Conservation (phyloP, 768 basidiomycete genomes). For the Asterophora lycoperdoides region DNA sequence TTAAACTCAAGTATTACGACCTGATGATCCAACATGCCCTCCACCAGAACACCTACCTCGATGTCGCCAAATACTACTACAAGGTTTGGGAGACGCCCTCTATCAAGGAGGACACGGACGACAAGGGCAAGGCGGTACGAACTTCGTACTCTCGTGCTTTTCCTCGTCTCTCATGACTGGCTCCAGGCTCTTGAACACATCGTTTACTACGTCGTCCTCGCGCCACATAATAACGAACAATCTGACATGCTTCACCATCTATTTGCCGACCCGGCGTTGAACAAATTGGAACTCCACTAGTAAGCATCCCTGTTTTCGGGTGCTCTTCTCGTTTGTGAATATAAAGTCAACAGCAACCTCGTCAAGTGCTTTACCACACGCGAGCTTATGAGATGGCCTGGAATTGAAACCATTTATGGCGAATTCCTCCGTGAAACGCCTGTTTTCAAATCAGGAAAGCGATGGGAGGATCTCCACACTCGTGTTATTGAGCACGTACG, state of each 20-base stretch:
- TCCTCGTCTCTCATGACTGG: slow-evolving; percentile 9
- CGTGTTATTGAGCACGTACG: slow-evolving; percentile 95
- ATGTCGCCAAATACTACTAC: slow-evolving; percentile 92
- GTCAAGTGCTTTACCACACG: slow-evolving; percentile 91
- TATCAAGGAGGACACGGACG: slow-evolving; percentile 76
- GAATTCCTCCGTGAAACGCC: slow-evolving; percentile 73
- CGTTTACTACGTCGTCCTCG: slow-evolving; percentile 89
- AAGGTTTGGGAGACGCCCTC: slow-evolving; percentile 97
- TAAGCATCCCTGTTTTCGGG: slow-evolving; percentile 33
- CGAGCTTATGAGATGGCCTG: slow-evolving; percentile 96
- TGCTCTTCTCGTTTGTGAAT: slow-evolving; percentile 6
- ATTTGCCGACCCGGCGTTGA: slow-evolving; percentile 70
- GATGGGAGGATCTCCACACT: slow-evolving; percentile 94
- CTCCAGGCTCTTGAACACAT: slow-evolving; percentile 88
- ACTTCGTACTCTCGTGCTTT: slow-evolving; percentile 1
- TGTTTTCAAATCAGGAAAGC: slow-evolving; percentile 73
- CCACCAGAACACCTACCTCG: slow-evolving; percentile 79
- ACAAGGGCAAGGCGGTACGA: slow-evolving; percentile 65
- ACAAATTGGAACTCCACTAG: slow-evolving; percentile 83
- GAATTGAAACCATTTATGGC: slow-evolving; percentile 86
- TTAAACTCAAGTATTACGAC: slow-evolving; percentile 95
- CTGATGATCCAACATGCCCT: slow-evolving; percentile 95
- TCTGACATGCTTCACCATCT: slow-evolving; percentile 93
- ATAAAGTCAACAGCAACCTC: slow-evolving; percentile 60
- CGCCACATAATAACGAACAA: slow-evolving; percentile 95